Evolutionary conservation across 345 rosid species (phyloP), one percentile per base, ranked within the genome.

Genomic region (Mercurialis annua): DNA sequence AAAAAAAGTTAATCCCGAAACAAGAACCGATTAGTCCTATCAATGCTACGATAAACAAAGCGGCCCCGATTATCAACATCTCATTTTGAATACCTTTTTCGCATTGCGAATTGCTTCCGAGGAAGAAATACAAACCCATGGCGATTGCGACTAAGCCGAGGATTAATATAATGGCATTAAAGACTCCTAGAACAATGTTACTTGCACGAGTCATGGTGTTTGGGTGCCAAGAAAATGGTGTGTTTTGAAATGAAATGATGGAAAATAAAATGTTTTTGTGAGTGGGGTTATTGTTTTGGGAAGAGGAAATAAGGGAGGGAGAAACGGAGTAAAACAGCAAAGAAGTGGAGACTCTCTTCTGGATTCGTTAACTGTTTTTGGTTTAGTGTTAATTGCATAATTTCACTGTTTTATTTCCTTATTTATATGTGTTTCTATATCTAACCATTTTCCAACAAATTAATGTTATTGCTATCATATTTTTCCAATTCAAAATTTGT

Each of bases 11-110:
- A 7, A 57, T 33, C 10, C 62, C 11, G 34, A 31, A 57, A 2
- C 43, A 57, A n/a, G 26, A 57, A 57, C 43, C 62, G 20, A 57
- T 57, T 5, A 57, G n/a, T 15, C 62, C 62, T 57, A 57, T 10
- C 44, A 57, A 33, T 33, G 62, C 18, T 18, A 57, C 26, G 1
- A 33, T 15, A 33, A 57, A 7, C 44, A 57, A 34, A n/a, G 42
- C 62, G 8, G 43, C 26, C 8, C 62, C 62, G 5, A n/a, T 57
- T 18, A 33, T n/a, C 62, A 57, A 2, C 10, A 57, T 31, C 15
- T 18, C 24, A 7, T n/a, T 57, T 8, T 57, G 7, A 0, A 57
- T 5, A 2, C 62, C 42, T 14, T 10, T 57, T 10, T 33, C 62
- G 5, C 62, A 57, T n/a, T 33, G 16, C 7, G 42, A 31, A 20